Percentiles rank a stretch among this genome's conserved stretches.
phyloP scores from a whole-genome alignment of 169 alveolate species.

The Eimeria tenella region DNA sequence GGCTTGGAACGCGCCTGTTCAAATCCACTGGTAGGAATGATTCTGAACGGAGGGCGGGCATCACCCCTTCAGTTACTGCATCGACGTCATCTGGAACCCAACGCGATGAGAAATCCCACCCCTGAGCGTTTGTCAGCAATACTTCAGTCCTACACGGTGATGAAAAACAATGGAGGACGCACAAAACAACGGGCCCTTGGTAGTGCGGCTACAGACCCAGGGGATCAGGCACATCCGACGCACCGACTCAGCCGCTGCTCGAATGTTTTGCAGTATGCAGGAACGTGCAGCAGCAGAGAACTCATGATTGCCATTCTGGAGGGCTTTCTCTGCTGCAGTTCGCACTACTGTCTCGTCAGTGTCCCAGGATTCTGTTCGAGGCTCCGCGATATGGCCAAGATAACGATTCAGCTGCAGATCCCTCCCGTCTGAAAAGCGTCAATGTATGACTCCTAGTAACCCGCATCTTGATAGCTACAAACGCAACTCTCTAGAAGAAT shows the following conservation, averaged over 20 bases:
- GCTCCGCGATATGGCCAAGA: conserved; percentile 31
- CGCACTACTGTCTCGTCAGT: not conserved
- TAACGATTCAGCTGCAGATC: conserved; percentile 18
- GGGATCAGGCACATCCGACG: not conserved
- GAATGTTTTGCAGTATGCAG: conserved; percentile 7
- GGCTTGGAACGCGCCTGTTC: conserved; percentile 8
- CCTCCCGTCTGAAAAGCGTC: not conserved
- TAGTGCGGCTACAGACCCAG: not conserved
- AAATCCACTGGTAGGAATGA: conserved; percentile 54
- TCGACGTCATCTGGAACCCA: conserved; percentile 52
- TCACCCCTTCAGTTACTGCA: conserved; percentile 5
- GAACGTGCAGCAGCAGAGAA: not conserved
- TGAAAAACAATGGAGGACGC: not conserved
- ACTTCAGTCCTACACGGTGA: not conserved
- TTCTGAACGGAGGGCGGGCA: conserved; percentile 10
- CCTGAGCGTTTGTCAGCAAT: not conserved
- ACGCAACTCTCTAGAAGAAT: too few relatives aligned
- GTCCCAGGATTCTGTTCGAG: conserved; percentile 56
- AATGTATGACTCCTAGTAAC: too few relatives aligned
- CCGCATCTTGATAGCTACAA: too few relatives aligned
- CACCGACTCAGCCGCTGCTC: conserved; percentile 71
- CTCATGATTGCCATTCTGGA: not conserved
- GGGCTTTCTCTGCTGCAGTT: not conserved
- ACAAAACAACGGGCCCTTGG: not conserved
- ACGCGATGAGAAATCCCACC: conserved; percentile 63